Percentiles rank a stretch among this genome's conserved stretches.
Evolutionary conservation across 768 basidiomycete species (phyloP).

Genomic region (Termitomyces sp.): DNA sequence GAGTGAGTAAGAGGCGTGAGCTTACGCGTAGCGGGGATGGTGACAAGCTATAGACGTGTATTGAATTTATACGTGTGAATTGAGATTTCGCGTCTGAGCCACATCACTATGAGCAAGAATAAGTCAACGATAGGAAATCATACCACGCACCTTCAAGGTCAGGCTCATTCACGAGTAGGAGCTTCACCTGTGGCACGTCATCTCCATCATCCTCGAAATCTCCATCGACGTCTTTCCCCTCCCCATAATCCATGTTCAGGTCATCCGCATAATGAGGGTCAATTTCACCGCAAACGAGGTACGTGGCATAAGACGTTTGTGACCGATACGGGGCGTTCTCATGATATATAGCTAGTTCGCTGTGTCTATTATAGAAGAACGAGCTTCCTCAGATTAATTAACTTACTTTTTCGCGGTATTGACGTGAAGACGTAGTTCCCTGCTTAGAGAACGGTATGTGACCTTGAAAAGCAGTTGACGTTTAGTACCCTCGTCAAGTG

Average conservation of each 20-base stretch:
- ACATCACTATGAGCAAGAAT: constrained; percentile 1
- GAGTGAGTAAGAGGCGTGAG: constrained; percentile 13
- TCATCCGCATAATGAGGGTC: constrained; percentile 27
- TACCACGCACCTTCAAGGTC: constrained; percentile 57
- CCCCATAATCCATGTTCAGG: constrained; percentile 36
- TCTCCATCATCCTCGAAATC: constrained; percentile 37
- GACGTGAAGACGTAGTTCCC: constrained; percentile 68
- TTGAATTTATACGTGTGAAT: constrained; percentile 49
- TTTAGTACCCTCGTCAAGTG: background rate
- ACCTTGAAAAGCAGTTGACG: constrained; percentile 36
- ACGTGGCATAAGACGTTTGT: constrained; percentile 59
- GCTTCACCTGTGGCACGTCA: constrained; percentile 42
- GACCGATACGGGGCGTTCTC: constrained; percentile 38
- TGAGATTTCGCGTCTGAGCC: constrained; percentile 48
- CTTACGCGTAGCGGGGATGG: constrained; percentile 60
- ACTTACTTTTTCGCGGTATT: constrained; percentile 76
- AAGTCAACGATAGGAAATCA: background rate
- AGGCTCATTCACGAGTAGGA: constrained; percentile 61
- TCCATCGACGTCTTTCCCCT: constrained; percentile 26
- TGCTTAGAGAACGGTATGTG: constrained; percentile 75
- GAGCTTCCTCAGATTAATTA: background rate
- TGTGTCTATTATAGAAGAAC: constrained; percentile 23
- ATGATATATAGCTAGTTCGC: constrained; percentile 63
- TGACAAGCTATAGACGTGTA: constrained; percentile 72
- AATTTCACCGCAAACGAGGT: constrained; percentile 61